phyloP scores from a whole-genome alignment of 2,329 filamentous ascomycete genomes.

The Lecanicillium sp. region DNA sequence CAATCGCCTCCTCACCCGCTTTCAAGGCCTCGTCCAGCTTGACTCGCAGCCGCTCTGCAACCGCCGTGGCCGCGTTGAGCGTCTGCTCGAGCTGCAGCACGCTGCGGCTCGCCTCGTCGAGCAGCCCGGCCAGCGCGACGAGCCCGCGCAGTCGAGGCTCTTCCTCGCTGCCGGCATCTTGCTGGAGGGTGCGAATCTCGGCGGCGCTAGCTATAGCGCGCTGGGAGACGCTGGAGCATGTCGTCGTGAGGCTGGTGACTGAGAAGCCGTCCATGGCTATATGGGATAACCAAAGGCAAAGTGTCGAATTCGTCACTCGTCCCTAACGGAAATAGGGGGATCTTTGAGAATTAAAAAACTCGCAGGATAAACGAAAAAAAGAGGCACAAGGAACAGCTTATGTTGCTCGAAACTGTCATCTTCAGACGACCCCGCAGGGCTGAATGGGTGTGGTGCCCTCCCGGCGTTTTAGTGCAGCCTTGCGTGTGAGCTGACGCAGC shows the following conservation, averaged over 20 bases:
- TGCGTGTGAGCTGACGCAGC: no score
- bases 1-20: neutral
- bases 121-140: conserved; percentile 2
- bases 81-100: neutral
- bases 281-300: no score
- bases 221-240: neutral
- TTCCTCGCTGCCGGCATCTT: neutral
- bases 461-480: no score
- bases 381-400: no score
- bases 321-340: no score
- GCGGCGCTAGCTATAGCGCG: conserved; percentile 1
- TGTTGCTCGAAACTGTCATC: no score
- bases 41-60: conserved; percentile 1
- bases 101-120: conserved; percentile 1
- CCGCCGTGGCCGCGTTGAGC: neutral
- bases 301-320: no score
- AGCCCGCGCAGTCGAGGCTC: neutral
- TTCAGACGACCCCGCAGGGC: no score
- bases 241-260: neutral
- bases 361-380: no score
- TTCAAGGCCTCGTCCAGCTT: conserved; percentile 1
- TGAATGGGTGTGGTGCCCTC: no score
- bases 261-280: conserved; percentile 4
- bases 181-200: conserved; percentile 2
- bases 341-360: no score